Base-by-base conservation (phyloP, 192 early-diverging fungal species). In the Umbelopsis ramanniana region DNA sequence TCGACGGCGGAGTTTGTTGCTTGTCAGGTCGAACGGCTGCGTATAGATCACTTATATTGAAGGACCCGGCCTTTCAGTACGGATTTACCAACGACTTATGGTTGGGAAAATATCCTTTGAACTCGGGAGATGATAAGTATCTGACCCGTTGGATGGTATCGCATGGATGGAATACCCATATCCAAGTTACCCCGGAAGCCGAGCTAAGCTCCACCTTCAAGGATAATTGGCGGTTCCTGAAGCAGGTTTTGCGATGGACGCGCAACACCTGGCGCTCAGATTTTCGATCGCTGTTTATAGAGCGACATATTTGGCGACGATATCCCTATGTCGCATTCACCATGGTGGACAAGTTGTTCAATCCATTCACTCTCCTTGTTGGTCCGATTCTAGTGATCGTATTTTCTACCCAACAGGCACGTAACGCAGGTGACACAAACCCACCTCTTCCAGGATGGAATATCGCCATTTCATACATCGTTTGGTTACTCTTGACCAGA, bases 341-440 rank as follows among this genome's bases (percentile, higher is more conserved):
- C 0, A 92, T 92, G 90, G 72, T 92, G 24, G 90, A 92, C 78
- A 92, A 92, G 76, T 80, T 92, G 48, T 89, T 92, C 69, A 92
- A 92, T 60, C 90, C 90, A 0, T 78, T 92, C 70, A 92, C 90
- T 0, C 76, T 92, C 9, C 83, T 92, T 21, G 81, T 86, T 21
- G 90, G 90, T 0, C 90, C 90, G 0, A 75, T 87, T 5, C 83
- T 88, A 1, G 88, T 92, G 14, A 71, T 74, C 43, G 83, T 86
- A 26, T 83, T 91, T 71, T 78, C 83, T 5, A 53, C 55, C 15
- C 57, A 79, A 15, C 85, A 83, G 70, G 71, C 77, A 14, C 71
- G 72, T 68, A 76, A 76, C 35, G 50, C 53, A 8, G 71, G 67
- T 4, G 71, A 60, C 14, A 77, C 71, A 17, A 73, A 69, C 14